Evolutionary conservation across 106 monocot species (phyloP), one percentile per base, ranked within the genome.

Genomic region (Apostasia ramifera): DNA sequence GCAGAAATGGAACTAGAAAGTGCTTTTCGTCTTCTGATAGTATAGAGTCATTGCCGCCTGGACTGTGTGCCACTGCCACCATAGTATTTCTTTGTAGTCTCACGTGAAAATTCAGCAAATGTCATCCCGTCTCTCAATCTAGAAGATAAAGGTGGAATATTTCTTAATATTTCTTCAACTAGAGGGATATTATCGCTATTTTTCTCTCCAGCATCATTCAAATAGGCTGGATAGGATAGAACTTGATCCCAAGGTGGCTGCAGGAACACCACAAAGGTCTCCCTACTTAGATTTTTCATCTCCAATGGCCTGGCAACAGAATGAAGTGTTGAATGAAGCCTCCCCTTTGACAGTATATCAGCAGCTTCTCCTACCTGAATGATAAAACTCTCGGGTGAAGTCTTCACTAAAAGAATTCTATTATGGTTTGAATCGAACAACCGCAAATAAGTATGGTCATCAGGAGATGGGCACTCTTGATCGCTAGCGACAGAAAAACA

Each of bases 1-100:
- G 26, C 26, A 26, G 26, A 26, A 26, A 26, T 26, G 26, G 26
- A 26, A 26, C 26, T 26, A 26, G 26, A 26, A 26, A 26, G 26
- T 26, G 26, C 26, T 26, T 26, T 26, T 26, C 26, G 0, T 26
- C 26, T 26, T 26, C 26, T 26, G 26, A 26, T 26, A 26, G 26
- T 26, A 26, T 26, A 26, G 26, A 26, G 26, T 26, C 26, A 8
- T 52, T 80, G 73, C 69, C 66, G 68, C 59, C 71, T 59, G 56
- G 78, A 81, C 66, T 97, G 95, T 3, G 71, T 87, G 8, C 89
- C 95, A 65, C 89, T 73, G 8, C 80, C 80, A 76, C 95, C 82
- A 69, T 97, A 97, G 67, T 92, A 97, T 70, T 92, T 84, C 61
- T 82, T 92, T 3, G 95, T 97, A 64, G 95, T 97, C 81, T 92